Evolutionary conservation across 371 early-diverging fungal species (phyloP).

Genomic region (Mortierella sp.): DNA sequence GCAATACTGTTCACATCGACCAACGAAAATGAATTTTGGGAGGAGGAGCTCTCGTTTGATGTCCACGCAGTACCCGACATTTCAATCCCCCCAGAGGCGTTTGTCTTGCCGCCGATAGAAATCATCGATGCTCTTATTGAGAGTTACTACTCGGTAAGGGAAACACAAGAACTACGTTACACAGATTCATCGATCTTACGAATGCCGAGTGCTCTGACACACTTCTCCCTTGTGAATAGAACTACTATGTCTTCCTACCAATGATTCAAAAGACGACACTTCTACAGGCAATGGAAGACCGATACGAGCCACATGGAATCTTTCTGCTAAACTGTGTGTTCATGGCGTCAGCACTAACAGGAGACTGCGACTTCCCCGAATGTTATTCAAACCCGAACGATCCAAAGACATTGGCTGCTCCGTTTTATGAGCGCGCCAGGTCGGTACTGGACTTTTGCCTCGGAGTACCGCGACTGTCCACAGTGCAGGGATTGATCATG

Average conservation of each 20-base stretch:
- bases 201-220: too few relatives aligned
- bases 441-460: constrained; percentile 51
- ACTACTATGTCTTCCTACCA: constrained; percentile 36
- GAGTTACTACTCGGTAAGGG: constrained; percentile 48
- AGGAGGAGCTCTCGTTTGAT: constrained; percentile 53
- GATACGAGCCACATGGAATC: constrained; percentile 42
- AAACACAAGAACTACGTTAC: too few relatives aligned
- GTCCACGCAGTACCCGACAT: constrained; percentile 30
- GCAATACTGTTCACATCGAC: constrained; percentile 49
- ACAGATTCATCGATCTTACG: too few relatives aligned
- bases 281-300: constrained; percentile 42
- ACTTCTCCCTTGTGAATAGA: constrained; percentile 5
- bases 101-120: constrained; percentile 36
- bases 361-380: constrained; percentile 32
- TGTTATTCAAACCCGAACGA: constrained; percentile 26
- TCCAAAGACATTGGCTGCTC: constrained; percentile 40
- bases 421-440: constrained; percentile 48
- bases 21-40: constrained; percentile 50
- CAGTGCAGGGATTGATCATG: constrained; percentile 46
- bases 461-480: constrained; percentile 45
- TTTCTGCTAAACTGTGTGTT: constrained; percentile 51
- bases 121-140: constrained; percentile 46
- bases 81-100: constrained; percentile 39
- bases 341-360: constrained; percentile 40
- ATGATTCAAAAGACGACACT: constrained; percentile 49